Evolutionary conservation across 2,329 filamentous ascomycete genomes (phyloP).

Genomic region (Fusarium sp.): DNA sequence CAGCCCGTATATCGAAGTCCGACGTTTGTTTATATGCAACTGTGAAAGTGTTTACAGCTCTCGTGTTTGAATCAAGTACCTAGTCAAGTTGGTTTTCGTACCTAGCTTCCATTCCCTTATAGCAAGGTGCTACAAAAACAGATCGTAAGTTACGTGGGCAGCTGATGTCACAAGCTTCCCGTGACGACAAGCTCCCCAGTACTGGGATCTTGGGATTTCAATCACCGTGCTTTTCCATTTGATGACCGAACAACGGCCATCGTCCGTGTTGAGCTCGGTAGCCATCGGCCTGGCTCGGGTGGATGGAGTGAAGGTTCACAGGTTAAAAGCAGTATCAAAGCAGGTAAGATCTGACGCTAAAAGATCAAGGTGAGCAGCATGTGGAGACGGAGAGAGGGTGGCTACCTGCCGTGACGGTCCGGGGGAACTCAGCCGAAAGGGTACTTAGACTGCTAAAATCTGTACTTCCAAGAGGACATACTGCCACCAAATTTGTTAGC

Average conservation of each 20-base stretch:
- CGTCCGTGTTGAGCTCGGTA: slow-evolving; percentile 48
- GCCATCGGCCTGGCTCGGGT: slow-evolving; percentile 52
- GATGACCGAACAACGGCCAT: slow-evolving; percentile 31
- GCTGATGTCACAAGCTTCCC: background rate
- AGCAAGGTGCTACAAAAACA: background rate
- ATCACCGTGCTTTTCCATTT: background rate
- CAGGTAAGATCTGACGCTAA: slow-evolving; percentile 25
- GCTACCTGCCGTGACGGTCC: slow-evolving; percentile 17
- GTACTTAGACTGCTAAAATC: slow-evolving; percentile 1
- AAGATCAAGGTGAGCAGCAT: slow-evolving; percentile 20
- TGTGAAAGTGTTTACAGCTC: background rate
- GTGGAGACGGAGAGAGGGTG: slow-evolving; percentile 12
- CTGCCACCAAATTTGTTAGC: background rate
- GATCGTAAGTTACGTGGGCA: background rate
- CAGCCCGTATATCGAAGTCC: slow-evolving; percentile 29
- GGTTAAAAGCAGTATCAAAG: background rate
- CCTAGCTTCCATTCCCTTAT: background rate
- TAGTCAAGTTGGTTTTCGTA: background rate
- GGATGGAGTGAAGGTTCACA: slow-evolving; percentile 45
- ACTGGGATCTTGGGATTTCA: background rate
- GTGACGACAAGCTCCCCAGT: background rate
- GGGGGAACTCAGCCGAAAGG: background rate
- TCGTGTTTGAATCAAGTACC: background rate
- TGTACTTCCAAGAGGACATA: background rate
- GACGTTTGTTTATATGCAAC: background rate